A percentile compares a stretch with the other conserved stretches of the same genome.
These are phyloP conservation scores for Leptodontidium sp. DNA, from an alignment of 2,329 filamentous ascomycete species.

Conservation along the genomic window DNA sequence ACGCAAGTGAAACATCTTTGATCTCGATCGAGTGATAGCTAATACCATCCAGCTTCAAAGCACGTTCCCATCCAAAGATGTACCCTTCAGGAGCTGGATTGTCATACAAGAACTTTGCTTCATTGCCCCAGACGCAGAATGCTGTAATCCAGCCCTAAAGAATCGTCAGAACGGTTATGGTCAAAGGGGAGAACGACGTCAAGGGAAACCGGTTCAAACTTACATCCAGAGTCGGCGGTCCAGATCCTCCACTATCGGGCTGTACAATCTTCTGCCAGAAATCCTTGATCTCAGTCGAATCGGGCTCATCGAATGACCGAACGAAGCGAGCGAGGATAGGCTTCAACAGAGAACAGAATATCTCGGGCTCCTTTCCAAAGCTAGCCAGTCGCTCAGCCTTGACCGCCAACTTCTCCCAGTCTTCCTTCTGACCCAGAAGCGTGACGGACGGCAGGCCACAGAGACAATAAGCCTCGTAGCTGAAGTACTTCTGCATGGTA, in stretches of 20 bases:
- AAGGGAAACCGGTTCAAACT: background rate
- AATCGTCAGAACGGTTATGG: background rate
- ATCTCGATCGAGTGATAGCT: conserved; percentile 41
- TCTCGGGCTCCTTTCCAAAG: conserved; percentile 46
- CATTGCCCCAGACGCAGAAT: conserved; percentile 47
- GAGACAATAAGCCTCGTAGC: conserved; percentile 39
- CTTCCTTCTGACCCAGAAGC: conserved; percentile 54
- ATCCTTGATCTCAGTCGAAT: conserved; percentile 38
- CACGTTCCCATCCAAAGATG: background rate
- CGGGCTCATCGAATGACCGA: conserved; percentile 44
- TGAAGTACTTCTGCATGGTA: conserved; percentile 58
- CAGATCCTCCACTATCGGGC: conserved; percentile 38
- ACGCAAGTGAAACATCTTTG: conserved; percentile 43
- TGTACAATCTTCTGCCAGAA: conserved; percentile 49
- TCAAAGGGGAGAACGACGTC: too few relatives aligned
- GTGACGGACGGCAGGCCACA: conserved; percentile 63
- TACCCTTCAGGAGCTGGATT: background rate
- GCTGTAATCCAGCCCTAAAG: conserved; percentile 48
- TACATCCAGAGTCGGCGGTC: conserved; percentile 31
- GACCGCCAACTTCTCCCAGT: conserved; percentile 52
- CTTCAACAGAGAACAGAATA: conserved; percentile 30
- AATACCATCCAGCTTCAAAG: conserved; percentile 37
- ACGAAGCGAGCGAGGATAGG: conserved; percentile 43
- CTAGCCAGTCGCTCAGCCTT: conserved; percentile 46
- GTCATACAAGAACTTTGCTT: conserved; percentile 36